Percentiles rank a stretch among this genome's conserved stretches.
Conservation (phyloP, 2,329 filamentous ascomycete genomes). For the Colletotrichum gloeosporioides region DNA sequence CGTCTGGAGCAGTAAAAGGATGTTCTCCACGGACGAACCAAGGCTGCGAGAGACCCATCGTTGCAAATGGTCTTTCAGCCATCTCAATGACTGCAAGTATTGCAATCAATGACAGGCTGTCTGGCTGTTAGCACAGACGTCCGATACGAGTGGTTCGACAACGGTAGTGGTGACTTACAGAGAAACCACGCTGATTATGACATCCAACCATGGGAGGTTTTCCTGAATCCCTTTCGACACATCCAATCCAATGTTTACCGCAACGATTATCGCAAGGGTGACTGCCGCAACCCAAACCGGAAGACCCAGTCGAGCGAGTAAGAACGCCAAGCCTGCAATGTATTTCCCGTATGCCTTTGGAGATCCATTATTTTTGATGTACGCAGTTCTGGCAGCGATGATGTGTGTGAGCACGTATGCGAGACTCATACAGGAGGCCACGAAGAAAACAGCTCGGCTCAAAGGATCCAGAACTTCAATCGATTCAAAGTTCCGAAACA, state of each 20-base stretch:
- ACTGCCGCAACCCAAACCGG: conserved; percentile 10
- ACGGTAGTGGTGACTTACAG: neutral
- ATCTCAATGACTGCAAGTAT: conserved; percentile 14
- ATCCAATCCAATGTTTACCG: conserved; percentile 10
- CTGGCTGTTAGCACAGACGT: neutral
- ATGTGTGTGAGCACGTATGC: conserved; percentile 3
- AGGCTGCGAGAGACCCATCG: neutral
- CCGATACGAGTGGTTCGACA: neutral
- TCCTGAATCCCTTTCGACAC: conserved; percentile 3
- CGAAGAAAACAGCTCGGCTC: conserved; percentile 14
- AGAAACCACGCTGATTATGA: conserved; percentile 13
- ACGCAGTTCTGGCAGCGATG: neutral
- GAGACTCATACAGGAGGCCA: conserved; percentile 11
- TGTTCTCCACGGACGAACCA: conserved; percentile 5
- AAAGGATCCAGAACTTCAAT: conserved; percentile 7
- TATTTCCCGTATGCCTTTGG: neutral
- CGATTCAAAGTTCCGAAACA: conserved; percentile 5
- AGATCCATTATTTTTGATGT: neutral
- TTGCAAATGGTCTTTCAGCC: conserved; percentile 15
- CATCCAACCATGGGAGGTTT: conserved; percentile 10
- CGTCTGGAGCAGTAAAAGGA: neutral
- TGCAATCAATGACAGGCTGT: neutral
- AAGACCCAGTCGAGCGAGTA: conserved; percentile 3
- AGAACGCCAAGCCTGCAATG: neutral
- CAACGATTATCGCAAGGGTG: conserved; percentile 12